These are phyloP conservation scores for Bertia moriformis DNA, from an alignment of 2,329 filamentous ascomycete species.

Conservation along the genomic window DNA sequence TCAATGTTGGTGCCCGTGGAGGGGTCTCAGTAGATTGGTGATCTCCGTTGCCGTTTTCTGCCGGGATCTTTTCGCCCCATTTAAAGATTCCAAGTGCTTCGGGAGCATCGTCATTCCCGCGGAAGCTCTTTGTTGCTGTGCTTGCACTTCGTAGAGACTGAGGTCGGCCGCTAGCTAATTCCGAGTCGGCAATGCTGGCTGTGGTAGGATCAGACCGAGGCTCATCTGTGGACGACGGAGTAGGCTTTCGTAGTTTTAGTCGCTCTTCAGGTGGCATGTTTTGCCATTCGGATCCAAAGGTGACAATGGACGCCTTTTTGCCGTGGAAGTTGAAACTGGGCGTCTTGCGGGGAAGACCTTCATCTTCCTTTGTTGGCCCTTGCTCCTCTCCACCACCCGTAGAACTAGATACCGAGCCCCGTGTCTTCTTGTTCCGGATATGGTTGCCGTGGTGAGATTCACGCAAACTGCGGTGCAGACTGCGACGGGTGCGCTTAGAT, in stretches of 20 bases:
- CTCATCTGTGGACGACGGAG: not conserved
- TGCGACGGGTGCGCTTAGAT: not conserved
- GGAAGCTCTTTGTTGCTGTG: not conserved
- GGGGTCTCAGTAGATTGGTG: too few species aligned
- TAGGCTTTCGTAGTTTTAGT: not conserved
- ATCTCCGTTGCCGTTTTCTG: too few species aligned
- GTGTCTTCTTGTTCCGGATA: not conserved
- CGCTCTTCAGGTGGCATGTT: not conserved
- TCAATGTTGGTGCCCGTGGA: not conserved
- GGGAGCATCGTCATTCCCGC: too few species aligned
- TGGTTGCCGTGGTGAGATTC: not conserved
- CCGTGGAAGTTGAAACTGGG: not conserved
- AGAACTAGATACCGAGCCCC: not conserved
- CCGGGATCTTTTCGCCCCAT: too few species aligned
- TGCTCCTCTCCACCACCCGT: not conserved
- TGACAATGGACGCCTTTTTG: slow-evolving; percentile 1
- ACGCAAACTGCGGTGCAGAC: not conserved
- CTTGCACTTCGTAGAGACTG: not conserved
- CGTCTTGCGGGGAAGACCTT: not conserved
- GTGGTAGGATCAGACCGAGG: not conserved
- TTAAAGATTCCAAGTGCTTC: too few species aligned
- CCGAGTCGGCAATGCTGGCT: not conserved
- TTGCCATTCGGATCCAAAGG: slow-evolving; percentile 1
- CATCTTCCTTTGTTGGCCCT: not conserved
- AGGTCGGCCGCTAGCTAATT: not conserved